Evolutionary conservation across 371 early-diverging fungal species (phyloP), one percentile per base, ranked within the genome.

Genomic region (Pancytospora epiphaga): DNA sequence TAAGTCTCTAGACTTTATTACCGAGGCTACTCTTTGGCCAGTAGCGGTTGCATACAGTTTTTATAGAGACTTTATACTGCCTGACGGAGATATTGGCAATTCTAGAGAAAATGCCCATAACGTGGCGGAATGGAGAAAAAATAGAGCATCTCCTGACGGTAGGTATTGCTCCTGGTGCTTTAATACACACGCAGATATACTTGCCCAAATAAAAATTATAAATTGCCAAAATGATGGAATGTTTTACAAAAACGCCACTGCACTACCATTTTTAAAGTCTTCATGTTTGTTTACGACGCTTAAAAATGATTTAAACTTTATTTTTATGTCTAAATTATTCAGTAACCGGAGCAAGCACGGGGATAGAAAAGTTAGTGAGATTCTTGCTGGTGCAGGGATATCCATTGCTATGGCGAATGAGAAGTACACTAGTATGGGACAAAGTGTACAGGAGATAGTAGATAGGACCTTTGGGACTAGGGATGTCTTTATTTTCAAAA

Each of bases 351-450:
- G 22, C 4, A 60, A 37, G 3, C 9, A 9, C 6, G 19, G 3
- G 51, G 67, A 67, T 34, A 2, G n/a, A 4, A 67, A 54, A 40
- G 58, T 69, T 22, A n/a, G 22, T 34, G 69, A 69, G 40, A 38
- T 62, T 54, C 25, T 69, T 6, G 69, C 69, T 4, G 36, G 40
- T 34, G 18, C 33, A 6, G 69, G 69, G 12, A 69, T 69, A 22
- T 61, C 62, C 1, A 69, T 69, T 37, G 19, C 2, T 3, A 34
- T 19, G 2, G 62, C 69, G 4, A 37, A 37, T 4, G 69, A 69
- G 40, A 3, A 50, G 15, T 69, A 40, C 47, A 39, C 2, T 4
- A 50, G 3, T 2, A 12, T 69, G 9, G 51, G 27, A 9, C 27
- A 6, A 22, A 18, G 33, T 3, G 36, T 12, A 19, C 60, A 54